Conservation (phyloP, 257 asterid genomes). For the Solanum medicagineum region DNA sequence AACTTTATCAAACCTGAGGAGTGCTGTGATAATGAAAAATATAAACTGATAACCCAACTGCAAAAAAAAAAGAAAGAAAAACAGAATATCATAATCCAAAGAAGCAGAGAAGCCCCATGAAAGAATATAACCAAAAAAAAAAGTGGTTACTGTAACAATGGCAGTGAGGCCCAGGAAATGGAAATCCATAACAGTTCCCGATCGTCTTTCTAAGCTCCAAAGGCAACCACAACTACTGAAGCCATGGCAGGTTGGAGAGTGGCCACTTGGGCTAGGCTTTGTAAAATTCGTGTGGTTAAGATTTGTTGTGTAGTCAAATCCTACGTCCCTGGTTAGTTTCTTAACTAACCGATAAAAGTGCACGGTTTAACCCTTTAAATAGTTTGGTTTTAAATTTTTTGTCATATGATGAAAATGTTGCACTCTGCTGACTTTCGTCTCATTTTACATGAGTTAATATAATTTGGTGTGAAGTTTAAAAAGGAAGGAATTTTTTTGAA, state of each 20-base stretch:
- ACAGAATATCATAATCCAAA: not conserved
- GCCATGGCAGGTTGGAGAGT: not conserved
- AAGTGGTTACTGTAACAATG: slow-evolving; percentile 58
- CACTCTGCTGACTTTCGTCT: too few species aligned
- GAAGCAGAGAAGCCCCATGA: not conserved
- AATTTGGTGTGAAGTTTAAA: too few species aligned
- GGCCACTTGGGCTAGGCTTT: not conserved
- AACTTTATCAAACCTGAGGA: slow-evolving; percentile 77
- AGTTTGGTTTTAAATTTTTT: too few species aligned
- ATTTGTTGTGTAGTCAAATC: not conserved
- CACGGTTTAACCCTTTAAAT: not conserved
- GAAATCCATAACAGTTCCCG: slow-evolving; percentile 77
- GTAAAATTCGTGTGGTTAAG: not conserved
- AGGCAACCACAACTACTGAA: not conserved
- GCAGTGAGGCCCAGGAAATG: slow-evolving; percentile 88
- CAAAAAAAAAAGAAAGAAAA: slow-evolving; percentile 13
- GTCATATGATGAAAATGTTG: too few species aligned
- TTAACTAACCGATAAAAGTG: not conserved
- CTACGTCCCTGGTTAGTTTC: not conserved
- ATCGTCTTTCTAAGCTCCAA: not conserved
- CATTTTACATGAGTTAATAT: too few species aligned
- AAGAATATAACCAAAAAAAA: not conserved
- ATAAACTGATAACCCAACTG: slow-evolving; percentile 78
- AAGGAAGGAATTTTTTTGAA: too few species aligned
- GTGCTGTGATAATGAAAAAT: slow-evolving; percentile 84